Conservation (phyloP, 345 rosid species). For the Turnera subulata region DNA sequence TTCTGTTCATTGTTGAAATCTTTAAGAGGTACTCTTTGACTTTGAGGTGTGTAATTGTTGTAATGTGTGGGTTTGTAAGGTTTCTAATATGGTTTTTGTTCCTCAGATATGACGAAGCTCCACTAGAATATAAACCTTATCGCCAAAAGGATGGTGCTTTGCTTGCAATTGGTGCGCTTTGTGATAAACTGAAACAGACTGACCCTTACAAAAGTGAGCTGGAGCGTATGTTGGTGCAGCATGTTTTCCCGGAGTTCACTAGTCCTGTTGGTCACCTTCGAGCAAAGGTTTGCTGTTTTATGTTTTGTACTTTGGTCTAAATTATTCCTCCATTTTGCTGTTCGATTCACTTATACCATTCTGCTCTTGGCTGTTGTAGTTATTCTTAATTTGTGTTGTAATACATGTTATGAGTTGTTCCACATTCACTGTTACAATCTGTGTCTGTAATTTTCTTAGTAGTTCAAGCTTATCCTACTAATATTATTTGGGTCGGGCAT, state of each 20-base stretch:
- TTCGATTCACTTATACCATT: slow-evolving; percentile 3
- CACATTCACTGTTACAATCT: too few relatives aligned
- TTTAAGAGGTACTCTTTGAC: slow-evolving; percentile 18
- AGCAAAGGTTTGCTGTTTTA: slow-evolving; percentile 62
- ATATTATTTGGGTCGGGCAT: slow-evolving; percentile 11
- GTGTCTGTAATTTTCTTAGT: neutral
- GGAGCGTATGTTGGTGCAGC: slow-evolving; percentile 93
- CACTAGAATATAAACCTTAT: slow-evolving; percentile 66
- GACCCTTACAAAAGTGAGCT: slow-evolving; percentile 91
- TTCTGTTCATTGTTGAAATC: slow-evolving; percentile 25
- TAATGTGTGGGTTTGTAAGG: slow-evolving; percentile 1
- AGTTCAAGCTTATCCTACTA: neutral
- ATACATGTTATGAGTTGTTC: neutral
- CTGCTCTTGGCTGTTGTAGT: neutral
- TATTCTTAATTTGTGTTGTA: neutral
- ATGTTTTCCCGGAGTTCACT: slow-evolving; percentile 93
- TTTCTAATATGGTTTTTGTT: neutral
- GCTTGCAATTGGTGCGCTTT: slow-evolving; percentile 97
- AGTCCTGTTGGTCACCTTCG: slow-evolving; percentile 96
- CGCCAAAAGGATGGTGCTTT: slow-evolving; percentile 96
- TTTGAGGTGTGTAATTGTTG: neutral
- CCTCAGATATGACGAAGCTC: slow-evolving; percentile 74
- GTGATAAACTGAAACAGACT: slow-evolving; percentile 91
- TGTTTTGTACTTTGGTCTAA: neutral
- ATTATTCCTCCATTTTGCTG: slow-evolving; percentile 5